Conservation (phyloP, 83 land plant species). For the Thuja plicata region DNA sequence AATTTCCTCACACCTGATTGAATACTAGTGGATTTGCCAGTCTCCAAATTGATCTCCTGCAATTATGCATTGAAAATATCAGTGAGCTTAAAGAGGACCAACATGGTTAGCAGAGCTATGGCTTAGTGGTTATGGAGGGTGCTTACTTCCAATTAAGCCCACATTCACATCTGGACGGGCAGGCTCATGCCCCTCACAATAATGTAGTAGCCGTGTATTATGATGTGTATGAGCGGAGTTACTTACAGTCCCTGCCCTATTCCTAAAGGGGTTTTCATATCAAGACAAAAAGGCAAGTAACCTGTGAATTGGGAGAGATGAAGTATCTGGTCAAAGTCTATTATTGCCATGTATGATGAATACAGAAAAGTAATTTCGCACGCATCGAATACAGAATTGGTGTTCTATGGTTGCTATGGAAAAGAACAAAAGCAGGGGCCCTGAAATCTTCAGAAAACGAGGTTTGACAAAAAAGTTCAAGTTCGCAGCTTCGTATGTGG, state of each 20-base stretch:
- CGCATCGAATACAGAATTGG: background rate
- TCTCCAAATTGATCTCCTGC: constrained; percentile 49
- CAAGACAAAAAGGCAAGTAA: background rate
- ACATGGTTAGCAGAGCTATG: background rate
- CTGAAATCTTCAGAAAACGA: background rate
- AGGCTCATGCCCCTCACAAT: background rate
- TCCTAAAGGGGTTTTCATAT: background rate
- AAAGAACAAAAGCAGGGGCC: background rate
- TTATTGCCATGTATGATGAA: background rate
- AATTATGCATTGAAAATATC: background rate
- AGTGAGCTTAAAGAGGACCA: background rate
- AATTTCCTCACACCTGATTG: constrained; percentile 49
- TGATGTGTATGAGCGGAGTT: background rate
- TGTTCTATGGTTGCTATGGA: background rate
- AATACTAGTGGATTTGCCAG: constrained; percentile 25
- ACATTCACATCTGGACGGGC: background rate
- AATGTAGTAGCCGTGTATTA: background rate
- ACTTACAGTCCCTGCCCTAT: background rate
- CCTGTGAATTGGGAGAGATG: background rate
- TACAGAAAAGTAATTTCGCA: background rate
- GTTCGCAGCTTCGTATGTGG: background rate
- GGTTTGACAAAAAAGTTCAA: no score
- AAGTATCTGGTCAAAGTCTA: background rate
- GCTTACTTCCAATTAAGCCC: background rate
- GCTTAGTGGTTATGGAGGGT: background rate